Conservation (phyloP, 805 yeast genomes). For the Suhomyces faveliae region DNA sequence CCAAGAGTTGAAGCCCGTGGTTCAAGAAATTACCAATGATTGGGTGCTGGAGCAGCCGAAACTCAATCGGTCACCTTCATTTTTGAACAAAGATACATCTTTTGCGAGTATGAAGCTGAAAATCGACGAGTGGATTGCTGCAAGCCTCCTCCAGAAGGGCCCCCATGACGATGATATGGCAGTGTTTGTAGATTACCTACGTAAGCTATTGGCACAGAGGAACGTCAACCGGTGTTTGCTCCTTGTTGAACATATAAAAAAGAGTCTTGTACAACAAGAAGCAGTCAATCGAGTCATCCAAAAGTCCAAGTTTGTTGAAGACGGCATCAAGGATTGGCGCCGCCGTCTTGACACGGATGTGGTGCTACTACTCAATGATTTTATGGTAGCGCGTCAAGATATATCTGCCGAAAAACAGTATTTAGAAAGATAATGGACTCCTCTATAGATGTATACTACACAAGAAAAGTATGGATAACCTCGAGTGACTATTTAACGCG, state of each 20-base stretch:
- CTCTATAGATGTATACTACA: not conserved
- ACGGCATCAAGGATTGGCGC: slow-evolving; percentile 23
- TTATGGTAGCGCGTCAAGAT: not conserved
- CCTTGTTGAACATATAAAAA: slow-evolving; percentile 14
- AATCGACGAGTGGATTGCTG: slow-evolving; percentile 26
- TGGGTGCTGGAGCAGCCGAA: slow-evolving; percentile 24
- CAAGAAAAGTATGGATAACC: slow-evolving; percentile 21
- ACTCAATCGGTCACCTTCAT: slow-evolving; percentile 8
- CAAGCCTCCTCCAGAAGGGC: slow-evolving; percentile 30
- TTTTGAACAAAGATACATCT: slow-evolving; percentile 4
- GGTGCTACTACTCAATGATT: slow-evolving; percentile 5
- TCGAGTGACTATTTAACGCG: slow-evolving; percentile 17
- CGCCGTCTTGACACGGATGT: not conserved
- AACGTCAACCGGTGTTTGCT: slow-evolving; percentile 17
- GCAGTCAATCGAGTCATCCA: slow-evolving; percentile 4
- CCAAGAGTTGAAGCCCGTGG: slow-evolving; percentile 11
- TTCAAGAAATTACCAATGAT: slow-evolving; percentile 14
- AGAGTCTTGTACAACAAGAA: slow-evolving; percentile 7
- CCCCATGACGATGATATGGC: slow-evolving; percentile 35
- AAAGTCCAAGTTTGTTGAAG: slow-evolving; percentile 1
- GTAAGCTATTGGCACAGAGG: slow-evolving; percentile 16
- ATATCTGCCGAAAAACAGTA: not conserved
- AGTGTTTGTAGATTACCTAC: slow-evolving; percentile 18
- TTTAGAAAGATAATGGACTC: not conserved
- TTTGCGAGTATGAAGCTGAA: slow-evolving; percentile 10